Evolutionary conservation across 257 asterid genomes (phyloP), one percentile per base, ranked within the genome.

Genomic region (Salvia rosmarinus): DNA sequence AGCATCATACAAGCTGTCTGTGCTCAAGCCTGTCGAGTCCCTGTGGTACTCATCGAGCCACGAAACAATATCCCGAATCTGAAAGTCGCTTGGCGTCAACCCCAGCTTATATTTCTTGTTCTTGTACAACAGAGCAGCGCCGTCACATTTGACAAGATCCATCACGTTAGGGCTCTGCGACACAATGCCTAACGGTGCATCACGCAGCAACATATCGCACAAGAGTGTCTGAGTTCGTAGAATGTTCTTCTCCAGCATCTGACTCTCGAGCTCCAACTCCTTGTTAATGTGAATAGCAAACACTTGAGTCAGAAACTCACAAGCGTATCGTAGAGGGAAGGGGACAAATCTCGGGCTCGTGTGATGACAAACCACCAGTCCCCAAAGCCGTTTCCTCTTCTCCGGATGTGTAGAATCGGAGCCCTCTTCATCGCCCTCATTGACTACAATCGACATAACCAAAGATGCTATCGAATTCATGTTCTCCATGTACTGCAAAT

Each of bases 241-340:
- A 56, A 86, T 89, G 75, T 85, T 91, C 88, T 93, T 94, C 89
- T 90, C 98, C 5, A 89, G 82, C 77, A 84, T 85, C 78, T 94
- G 99, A 51, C 78, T 81, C 44, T 87, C 95, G 77, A 90, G 69
- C 64, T 93, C 98, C 54, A 90, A 20, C 86, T 90, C 97, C 86
- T 93, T 90, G 87, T 83, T 89, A 25, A 93, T 92, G 71, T 93
- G 98, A 71, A 93, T 86, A 17, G 97, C 92, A 47, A 93, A 93
- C 57, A 93, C 98, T 72, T 93, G 98, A 1, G 93, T 85, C 9
- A 93, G 97, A 82, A 93, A 93, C 69, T 93, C 98, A 73, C 99
- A 94, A 2, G 99, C 99, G 20, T 91, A 94, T 21, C 99, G 82
- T 28, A 94, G 92, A 63, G 99, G 99, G 57, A 94, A 94, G 13